Evolutionary conservation across 1,284 basidiomycete genomes (phyloP).

Genomic region (Ustilago nuda): DNA sequence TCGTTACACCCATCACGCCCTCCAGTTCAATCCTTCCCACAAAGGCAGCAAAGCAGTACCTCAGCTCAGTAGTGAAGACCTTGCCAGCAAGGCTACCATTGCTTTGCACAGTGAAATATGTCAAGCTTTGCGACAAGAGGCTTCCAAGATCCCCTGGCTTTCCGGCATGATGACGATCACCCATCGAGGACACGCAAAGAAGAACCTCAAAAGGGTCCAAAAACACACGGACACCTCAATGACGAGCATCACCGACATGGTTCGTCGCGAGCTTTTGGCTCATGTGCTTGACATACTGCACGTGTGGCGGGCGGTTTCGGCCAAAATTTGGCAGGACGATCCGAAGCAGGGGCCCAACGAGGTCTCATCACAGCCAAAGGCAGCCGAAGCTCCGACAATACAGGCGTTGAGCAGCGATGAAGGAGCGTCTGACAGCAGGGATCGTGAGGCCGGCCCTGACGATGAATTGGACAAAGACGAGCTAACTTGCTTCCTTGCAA

Average conservation of each 20-base stretch:
- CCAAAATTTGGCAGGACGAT: neutral
- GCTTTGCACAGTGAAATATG: constrained; percentile 22
- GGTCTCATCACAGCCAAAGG: neutral
- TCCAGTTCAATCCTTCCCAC: constrained; percentile 7
- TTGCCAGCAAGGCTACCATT: constrained; percentile 10
- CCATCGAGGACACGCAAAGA: neutral
- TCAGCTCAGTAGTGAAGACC: constrained; percentile 6
- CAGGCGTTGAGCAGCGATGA: neutral
- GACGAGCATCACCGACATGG: constrained; percentile 4
- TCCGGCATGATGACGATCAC: constrained; percentile 6
- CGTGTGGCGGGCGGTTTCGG: constrained; percentile 10
- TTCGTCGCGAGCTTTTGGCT: constrained; percentile 27
- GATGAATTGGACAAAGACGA: constrained; percentile 19
- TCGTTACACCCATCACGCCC: constrained; percentile 17
- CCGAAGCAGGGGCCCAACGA: neutral
- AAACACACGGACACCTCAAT: neutral
- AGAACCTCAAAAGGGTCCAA: neutral
- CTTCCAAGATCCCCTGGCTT: constrained; percentile 34
- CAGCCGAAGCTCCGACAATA: neutral
- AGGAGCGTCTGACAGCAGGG: neutral
- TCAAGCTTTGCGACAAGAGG: constrained; percentile 11
- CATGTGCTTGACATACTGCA: constrained; percentile 31
- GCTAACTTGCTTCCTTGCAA: constrained; percentile 27
- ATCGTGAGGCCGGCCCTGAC: neutral
- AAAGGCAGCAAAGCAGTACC: neutral